phyloP scores from a whole-genome alignment of 2,329 filamentous ascomycete species.

The Aspergillus flavus region DNA sequence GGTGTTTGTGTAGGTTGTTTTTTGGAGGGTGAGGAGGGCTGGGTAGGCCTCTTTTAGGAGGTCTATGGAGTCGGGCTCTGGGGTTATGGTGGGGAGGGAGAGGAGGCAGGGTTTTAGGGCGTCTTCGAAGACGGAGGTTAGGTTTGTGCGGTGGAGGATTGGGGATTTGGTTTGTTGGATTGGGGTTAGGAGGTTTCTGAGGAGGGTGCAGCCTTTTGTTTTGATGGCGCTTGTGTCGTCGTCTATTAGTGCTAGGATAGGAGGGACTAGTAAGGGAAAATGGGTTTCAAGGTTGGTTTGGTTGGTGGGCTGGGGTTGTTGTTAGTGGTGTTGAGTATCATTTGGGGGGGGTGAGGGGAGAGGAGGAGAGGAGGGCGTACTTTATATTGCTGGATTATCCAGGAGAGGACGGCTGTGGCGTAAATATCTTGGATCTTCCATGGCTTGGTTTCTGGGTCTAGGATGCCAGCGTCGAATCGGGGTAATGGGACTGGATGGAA shows the following conservation, averaged over 20 bases:
- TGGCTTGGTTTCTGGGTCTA: conserved; percentile 42
- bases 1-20: conserved; percentile 44
- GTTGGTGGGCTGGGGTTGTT: conserved; percentile 28
- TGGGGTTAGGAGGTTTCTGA: conserved; percentile 37
- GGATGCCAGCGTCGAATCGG: conserved; percentile 38
- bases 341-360: not conserved
- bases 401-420: conserved; percentile 37
- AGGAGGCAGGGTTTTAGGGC: conserved; percentile 65
- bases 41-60: conserved; percentile 69
- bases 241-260: conserved; percentile 48
- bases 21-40: conserved; percentile 63
- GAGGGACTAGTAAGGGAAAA: conserved; percentile 48
- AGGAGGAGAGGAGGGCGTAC: conserved; percentile 24
- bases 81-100: conserved; percentile 75
- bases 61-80: conserved; percentile 67
- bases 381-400: conserved; percentile 40
- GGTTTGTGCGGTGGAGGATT: conserved; percentile 46
- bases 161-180: conserved; percentile 40
- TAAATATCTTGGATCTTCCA: conserved; percentile 43
- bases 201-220: conserved; percentile 40
- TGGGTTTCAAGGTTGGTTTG: conserved; percentile 41
- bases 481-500: conserved; percentile 41
- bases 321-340: not conserved
- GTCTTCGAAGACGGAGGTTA: conserved; percentile 50
- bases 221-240: conserved; percentile 44